Base-by-base conservation (phyloP, 352 stramenopile genomes). In the Pythium aquatile region DNA sequence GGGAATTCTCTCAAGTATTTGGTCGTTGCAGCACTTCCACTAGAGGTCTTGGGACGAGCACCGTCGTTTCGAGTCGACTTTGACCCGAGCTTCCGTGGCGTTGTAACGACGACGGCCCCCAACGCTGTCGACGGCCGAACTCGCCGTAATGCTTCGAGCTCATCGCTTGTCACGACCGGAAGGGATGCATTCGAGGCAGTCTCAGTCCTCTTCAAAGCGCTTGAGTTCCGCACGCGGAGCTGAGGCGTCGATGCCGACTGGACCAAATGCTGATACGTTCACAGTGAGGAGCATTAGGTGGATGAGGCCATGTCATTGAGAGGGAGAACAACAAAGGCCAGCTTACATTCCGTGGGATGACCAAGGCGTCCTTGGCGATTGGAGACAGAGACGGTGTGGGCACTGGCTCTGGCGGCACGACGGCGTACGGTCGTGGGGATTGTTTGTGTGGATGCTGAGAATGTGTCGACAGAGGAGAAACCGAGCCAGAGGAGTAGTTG, bases 1-100 rank as follows among this genome's bases (percentile, higher is more conserved):
- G 81, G 77, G 44, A 90, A 90, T 54, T 90, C 81, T 13, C 81
- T 76, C 39, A 85, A 30, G 60, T 90, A 90, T 26, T 79, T 77
- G 0, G 61, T 33, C 1, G 47, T 20, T 13, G 55, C 40, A 0
- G 58, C 48, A 2, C 28, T 40, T 13, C 28, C 28, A 17, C 17
- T 17, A 14, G 49, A 65, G 8, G 51, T 61, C 32, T 55, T 60
- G 7, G 60, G 60, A 11, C 60, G 60, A 13, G 17, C 30, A 5
- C 26, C 32, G 20, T 42, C 17, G 11, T 39, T 17, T 16, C 3
- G 4, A 16, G 28, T 9, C 11, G 30, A 17, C 2, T 4, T 20
- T 16, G 33, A 8, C 0, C 32, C 35, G 10, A 35, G 51, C 11
- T 63, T 42, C 13, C 55, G 62, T 8, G 47, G 47, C 9, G 30